Base-by-base conservation (phyloP, 1,284 basidiomycete genomes). In the Apiotrichum akiyoshidainum region DNA sequence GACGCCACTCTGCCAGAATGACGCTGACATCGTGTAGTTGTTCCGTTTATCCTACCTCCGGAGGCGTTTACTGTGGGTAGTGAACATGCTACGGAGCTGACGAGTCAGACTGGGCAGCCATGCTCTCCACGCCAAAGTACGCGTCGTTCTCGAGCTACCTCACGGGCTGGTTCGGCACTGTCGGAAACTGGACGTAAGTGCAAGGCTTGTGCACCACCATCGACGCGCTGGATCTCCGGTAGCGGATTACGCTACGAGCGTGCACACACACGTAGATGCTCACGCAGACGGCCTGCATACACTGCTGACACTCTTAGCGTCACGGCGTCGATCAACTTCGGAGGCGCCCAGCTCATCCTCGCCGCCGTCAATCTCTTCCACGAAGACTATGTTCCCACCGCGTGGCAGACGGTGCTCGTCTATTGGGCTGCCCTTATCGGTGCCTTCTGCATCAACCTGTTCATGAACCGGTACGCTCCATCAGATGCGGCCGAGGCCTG, bases 311-410 rank as follows among this genome's bases (percentile, higher is more conserved):
- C 34, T 40, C 41, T 19, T 60, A 76, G 74, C n/a, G 76, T 78
- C 42, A 78, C 76, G 1, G 74, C 80, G 1, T 80, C 80, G 8
- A 81, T 81, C 71, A 78, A 77, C 47, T 81, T 81, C 59, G 80
- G 80, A 4, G 79, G 79, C 10, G 72, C 77, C 17, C 80, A 81
- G 61, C 71, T 81, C 12, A 79, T 81, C 54, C 71, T 81, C 42
- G 78, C 79, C 9, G 79, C 77, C 14, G 76, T 80, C 37, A 79
- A 78, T 35, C 70, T 80, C 22, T 81, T 65, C 68, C 70, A 76
- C 57, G 73, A 75, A 13, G 70, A 73, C 51, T 79, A 75, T 54
- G 75, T 76, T 2, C 76, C 76, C 1, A 78, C 76, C 2, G 65
- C 74, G 1, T 79, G 78, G 78, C 78, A 79, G 60, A 78, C 76